Evolutionary conservation across 129 eudicot genomes (phyloP).

Genomic region (Tagetes erecta): DNA sequence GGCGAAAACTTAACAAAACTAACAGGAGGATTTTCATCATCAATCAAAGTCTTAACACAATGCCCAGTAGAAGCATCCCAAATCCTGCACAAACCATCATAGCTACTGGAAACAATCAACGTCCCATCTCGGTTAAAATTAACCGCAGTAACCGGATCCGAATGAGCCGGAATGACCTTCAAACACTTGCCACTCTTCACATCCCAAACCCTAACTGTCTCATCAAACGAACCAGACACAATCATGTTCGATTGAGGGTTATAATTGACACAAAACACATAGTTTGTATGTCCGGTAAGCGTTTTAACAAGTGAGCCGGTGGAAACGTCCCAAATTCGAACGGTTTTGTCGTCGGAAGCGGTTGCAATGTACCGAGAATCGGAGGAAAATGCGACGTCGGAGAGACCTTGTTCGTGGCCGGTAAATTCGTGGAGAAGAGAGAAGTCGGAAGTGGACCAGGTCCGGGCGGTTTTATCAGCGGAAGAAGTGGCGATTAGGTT

Average conservation of each 20-base stretch:
- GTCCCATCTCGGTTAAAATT: slow-evolving; percentile 74
- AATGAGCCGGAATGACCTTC: slow-evolving; percentile 93
- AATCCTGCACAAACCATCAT: slow-evolving; percentile 90
- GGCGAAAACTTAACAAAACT: slow-evolving; percentile 89
- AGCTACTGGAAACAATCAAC: slow-evolving; percentile 79
- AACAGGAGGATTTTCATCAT: slow-evolving; percentile 97
- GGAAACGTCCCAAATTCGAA: slow-evolving; percentile 75
- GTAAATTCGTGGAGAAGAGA: slow-evolving; percentile 46
- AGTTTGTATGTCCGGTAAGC: slow-evolving; percentile 80
- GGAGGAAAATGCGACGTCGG: slow-evolving; percentile 90
- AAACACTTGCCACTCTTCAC: slow-evolving; percentile 80
- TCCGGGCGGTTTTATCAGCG: slow-evolving; percentile 81
- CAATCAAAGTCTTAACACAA: slow-evolving; percentile 89
- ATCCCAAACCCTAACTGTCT: slow-evolving; percentile 97
- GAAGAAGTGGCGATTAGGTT: slow-evolving; percentile 76
- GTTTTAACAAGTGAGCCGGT: slow-evolving; percentile 60
- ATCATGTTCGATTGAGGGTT: slow-evolving; percentile 82
- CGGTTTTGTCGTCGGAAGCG: slow-evolving; percentile 91
- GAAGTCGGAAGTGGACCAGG: slow-evolving; percentile 50
- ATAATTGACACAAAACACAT: slow-evolving; percentile 68
- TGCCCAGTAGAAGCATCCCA: slow-evolving; percentile 96
- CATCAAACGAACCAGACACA: slow-evolving; percentile 89
- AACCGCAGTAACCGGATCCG: slow-evolving; percentile 93
- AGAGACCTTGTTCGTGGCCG: slow-evolving; percentile 84
- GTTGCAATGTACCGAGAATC: slow-evolving; percentile 81